phyloP scores from a whole-genome alignment of 2,329 filamentous ascomycete genomes.

The Colletotrichum tanaceti region DNA sequence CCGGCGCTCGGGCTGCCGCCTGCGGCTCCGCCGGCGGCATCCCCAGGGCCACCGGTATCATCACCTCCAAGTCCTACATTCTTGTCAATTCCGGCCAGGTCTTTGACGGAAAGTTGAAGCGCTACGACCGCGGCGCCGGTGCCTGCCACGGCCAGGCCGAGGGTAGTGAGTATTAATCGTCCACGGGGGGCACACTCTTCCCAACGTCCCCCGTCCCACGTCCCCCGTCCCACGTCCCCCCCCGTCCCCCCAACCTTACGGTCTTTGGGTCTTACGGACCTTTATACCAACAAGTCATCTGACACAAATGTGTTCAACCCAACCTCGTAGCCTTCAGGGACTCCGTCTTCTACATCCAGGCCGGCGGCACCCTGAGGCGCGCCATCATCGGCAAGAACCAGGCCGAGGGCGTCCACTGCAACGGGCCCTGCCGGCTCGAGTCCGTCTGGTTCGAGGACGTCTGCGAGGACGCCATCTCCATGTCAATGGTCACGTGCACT shows the following conservation, averaged over 20 bases:
- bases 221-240: too few species aligned
- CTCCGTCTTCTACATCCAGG: slow-evolving; percentile 55
- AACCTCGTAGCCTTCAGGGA: slow-evolving; percentile 53
- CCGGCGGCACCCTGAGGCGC: slow-evolving; percentile 58
- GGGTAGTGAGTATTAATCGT: slow-evolving; percentile 47
- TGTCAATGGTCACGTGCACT: too few species aligned
- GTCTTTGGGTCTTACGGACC: too few species aligned
- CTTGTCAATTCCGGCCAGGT: slow-evolving; percentile 47
- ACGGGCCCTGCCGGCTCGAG: slow-evolving; percentile 55
- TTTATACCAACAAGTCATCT: not conserved
- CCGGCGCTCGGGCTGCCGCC: slow-evolving; percentile 46
- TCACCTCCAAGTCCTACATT: slow-evolving; percentile 43
- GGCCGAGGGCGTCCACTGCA: slow-evolving; percentile 58
- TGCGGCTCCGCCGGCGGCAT: slow-evolving; percentile 50
- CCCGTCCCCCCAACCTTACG: too few species aligned
- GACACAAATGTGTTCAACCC: not conserved
- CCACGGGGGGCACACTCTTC: too few species aligned
- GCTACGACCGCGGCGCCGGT: slow-evolving; percentile 54
- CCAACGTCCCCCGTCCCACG: rapidly evolving
- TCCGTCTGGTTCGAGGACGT: slow-evolving; percentile 47
- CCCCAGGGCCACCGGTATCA: slow-evolving; percentile 45
- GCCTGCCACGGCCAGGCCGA: slow-evolving; percentile 57
- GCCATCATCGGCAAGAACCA: slow-evolving; percentile 57
- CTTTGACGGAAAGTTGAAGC: slow-evolving; percentile 51
- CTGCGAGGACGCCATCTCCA: slow-evolving; percentile 45